Evolutionary conservation across 768 basidiomycete genomes (phyloP), one percentile per base, ranked within the genome.

Genomic region (Myochromella boudieri): DNA sequence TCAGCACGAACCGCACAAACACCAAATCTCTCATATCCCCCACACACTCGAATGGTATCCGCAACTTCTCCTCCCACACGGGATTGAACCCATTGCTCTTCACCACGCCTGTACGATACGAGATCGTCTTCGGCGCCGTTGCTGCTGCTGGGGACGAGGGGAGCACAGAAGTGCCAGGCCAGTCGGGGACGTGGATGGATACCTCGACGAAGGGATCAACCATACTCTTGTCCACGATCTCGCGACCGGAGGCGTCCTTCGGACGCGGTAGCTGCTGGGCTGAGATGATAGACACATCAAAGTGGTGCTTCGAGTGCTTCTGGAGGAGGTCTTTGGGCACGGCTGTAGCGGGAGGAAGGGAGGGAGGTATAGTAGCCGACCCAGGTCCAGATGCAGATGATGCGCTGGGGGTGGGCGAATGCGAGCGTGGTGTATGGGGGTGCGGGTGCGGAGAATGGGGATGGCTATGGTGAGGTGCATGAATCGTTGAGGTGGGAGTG

Each of bases 21-120:
- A 91, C 78, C 31, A 97, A 73, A 46, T 95, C 92, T 55, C 72
- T 72, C 86, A 95, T 90, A 42, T 70, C 69, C 0, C 85, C 81
- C n/a, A 87, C 76, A 59, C 85, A 85, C 36, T 84, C 82, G 57
- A 95, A 94, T 8, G 85, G 82, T 10, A 95, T 66, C 20, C 72
- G 67, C 31, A 94, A 67, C 32, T 68, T 65, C 55, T 92, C 82
- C 53, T 93, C 80, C 90, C 94, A 97, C 4, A 82, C 71, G 0
- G 95, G 95, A 63, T 97, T 97, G 70, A 97, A 95, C 2, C 95
- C 91, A 58, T 95, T 95, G 61, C 89, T 86, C 65, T 85, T 85
- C 48, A 95, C 84, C 2, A 76, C 70, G n/a, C 66, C 65, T 11
- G 93, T 95, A 47, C 79, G 75, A 42, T 63, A 69, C 9, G 78